Evolutionary conservation across 345 rosid species (phyloP).

Genomic region (Streptanthus diversifolius): DNA sequence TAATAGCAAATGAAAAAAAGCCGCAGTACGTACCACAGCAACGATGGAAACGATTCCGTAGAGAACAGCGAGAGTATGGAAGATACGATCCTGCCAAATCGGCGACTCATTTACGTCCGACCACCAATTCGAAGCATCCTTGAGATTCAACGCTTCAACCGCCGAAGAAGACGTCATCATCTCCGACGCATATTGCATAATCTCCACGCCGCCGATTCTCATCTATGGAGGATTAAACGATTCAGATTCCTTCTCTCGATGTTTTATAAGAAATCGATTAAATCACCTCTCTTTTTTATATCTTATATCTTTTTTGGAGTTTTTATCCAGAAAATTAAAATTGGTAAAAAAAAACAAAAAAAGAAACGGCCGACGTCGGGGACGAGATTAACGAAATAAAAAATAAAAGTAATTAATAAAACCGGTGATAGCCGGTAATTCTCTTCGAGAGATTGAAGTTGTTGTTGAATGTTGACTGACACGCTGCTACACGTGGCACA

Average conservation of each 20-base stretch:
- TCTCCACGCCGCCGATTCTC: slow-evolving; percentile 29
- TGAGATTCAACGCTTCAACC: slow-evolving; percentile 40
- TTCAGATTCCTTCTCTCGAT: slow-evolving; percentile 22
- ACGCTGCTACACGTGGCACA: slow-evolving; percentile 38
- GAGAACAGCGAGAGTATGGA: slow-evolving; percentile 60
- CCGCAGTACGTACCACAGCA: slow-evolving; percentile 52
- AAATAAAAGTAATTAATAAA: neutral
- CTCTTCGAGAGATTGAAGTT: neutral
- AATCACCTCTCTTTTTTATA: neutral
- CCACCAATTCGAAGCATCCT: slow-evolving; percentile 71
- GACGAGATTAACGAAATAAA: neutral
- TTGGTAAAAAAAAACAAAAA: neutral
- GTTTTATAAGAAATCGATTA: neutral
- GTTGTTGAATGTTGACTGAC: slow-evolving; percentile 31
- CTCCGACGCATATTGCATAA: slow-evolving; percentile 31
- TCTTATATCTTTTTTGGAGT: neutral
- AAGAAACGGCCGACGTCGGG: slow-evolving; percentile 30
- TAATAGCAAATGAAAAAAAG: neutral
- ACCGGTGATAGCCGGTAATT: slow-evolving; percentile 31
- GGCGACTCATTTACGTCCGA: slow-evolving; percentile 55
- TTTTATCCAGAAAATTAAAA: neutral
- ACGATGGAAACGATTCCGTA: slow-evolving; percentile 66
- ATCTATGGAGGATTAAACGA: slow-evolving; percentile 11
- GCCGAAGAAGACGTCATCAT: slow-evolving; percentile 28
- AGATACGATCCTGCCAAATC: slow-evolving; percentile 85